Evolutionary conservation across 2,329 filamentous ascomycete genomes (phyloP).

Genomic region (Aspergillus melleus): DNA sequence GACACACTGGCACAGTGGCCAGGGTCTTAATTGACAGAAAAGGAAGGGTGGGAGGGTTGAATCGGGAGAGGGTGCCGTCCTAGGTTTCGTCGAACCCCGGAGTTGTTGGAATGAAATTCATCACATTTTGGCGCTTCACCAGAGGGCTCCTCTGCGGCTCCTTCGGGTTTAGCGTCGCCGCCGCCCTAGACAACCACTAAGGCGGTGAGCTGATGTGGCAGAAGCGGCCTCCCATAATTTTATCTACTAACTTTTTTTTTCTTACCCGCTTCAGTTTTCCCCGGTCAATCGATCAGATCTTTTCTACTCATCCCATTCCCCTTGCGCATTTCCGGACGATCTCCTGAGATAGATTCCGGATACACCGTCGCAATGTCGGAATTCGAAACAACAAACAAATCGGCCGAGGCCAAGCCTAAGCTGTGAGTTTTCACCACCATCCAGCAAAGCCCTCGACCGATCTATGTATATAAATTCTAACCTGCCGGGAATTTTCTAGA

Average conservation of each 20-base stretch:
- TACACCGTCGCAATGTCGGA: constrained; percentile 27
- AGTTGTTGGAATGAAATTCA: constrained; percentile 16
- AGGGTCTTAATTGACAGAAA: constrained; percentile 27
- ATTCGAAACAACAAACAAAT: constrained; percentile 25
- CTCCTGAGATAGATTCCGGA: constrained; percentile 1
- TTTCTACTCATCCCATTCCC: background rate
- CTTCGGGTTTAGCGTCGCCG: constrained; percentile 23
- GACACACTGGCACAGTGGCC: constrained; percentile 33
- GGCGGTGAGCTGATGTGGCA: constrained; percentile 16
- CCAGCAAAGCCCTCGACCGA: background rate
- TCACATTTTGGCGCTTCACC: constrained; percentile 24
- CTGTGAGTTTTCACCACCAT: constrained; percentile 34
- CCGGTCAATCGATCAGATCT: background rate
- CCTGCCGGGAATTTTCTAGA: constrained; percentile 19
- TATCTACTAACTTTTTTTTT: constrained; percentile 32
- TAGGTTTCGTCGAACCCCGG: background rate
- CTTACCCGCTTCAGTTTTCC: constrained; percentile 15
- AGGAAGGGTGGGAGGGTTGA: constrained; percentile 12
- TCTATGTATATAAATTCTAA: constrained; percentile 15
- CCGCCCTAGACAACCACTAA: constrained; percentile 15
- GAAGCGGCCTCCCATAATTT: constrained; percentile 30
- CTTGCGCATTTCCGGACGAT: background rate
- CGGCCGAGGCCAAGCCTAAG: constrained; percentile 34
- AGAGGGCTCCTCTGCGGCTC: constrained; percentile 22
- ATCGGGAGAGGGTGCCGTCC: constrained; percentile 12